Evolutionary conservation across 208 protist species (phyloP).

Genomic region (Porcisia deanei): DNA sequence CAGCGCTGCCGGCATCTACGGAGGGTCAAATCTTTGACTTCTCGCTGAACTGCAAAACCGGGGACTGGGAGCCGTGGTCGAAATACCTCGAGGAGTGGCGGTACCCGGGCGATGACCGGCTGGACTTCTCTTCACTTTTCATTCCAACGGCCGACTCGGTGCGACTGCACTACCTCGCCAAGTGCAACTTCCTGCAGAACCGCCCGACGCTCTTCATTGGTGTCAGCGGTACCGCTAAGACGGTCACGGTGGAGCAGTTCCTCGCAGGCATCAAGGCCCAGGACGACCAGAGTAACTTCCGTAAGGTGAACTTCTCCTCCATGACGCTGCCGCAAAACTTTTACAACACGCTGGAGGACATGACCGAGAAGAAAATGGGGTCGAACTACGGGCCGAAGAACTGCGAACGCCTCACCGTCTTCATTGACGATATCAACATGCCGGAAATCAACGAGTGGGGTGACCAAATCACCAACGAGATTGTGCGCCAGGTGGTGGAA

Average conservation of each 20-base stretch:
- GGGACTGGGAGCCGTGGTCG: constrained; percentile 90
- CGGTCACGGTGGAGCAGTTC: constrained; percentile 94
- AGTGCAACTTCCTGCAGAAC: constrained; percentile 85
- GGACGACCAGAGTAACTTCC: constrained; percentile 87
- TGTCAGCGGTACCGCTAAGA: constrained; percentile 96
- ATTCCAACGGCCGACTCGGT: constrained; percentile 97
- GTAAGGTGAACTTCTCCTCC: constrained; percentile 95
- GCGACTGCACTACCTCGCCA: constrained; percentile 93
- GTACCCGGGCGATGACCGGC: constrained; percentile 91
- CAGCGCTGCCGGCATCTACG: constrained; percentile 57
- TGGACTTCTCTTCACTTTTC: constrained; percentile 95
- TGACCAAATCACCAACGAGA: constrained; percentile 96
- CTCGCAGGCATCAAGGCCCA: constrained; percentile 77
- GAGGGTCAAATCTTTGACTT: constrained; percentile 95
- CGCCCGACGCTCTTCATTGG: constrained; percentile 92
- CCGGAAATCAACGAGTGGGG: constrained; percentile 96
- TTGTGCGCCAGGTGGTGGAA: constrained; percentile 94
- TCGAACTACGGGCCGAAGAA: constrained; percentile 94
- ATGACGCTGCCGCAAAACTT: constrained; percentile 94
- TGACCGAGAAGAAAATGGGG: constrained; percentile 96
- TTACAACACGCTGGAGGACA: constrained; percentile 92
- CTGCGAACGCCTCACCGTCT: constrained; percentile 89
- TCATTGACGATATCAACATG: constrained; percentile 97
- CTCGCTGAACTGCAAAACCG: constrained; percentile 91
- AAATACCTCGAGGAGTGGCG: constrained; percentile 89